These are phyloP conservation scores for Mycena vulgaris DNA, from an alignment of 768 basidiomycete genomes.

Conservation along the genomic window DNA sequence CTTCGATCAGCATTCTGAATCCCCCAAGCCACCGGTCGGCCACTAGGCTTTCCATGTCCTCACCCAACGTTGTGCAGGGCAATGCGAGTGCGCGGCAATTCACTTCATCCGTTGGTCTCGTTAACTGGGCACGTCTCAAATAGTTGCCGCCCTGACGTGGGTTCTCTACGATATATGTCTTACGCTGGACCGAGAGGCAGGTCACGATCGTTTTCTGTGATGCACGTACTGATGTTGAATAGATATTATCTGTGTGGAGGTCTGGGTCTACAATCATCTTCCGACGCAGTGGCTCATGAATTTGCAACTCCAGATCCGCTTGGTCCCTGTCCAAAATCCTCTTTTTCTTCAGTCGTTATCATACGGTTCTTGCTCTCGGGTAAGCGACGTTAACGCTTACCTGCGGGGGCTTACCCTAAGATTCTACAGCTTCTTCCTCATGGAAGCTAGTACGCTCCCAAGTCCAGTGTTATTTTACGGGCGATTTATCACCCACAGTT, in stretches of 20 bases:
- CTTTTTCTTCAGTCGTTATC: conserved; percentile 26
- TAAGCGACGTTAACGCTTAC: background rate
- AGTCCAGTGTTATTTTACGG: background rate
- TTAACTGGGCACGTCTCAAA: too few species aligned
- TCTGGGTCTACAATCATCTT: background rate
- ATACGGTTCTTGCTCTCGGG: conserved; percentile 19
- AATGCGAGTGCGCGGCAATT: background rate
- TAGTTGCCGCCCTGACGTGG: conserved; percentile 25
- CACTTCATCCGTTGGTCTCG: background rate
- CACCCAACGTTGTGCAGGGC: background rate
- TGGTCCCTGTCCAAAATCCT: conserved; percentile 23
- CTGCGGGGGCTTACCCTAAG: background rate
- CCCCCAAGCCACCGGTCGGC: background rate
- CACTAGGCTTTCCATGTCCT: background rate
- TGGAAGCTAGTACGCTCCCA: conserved; percentile 18
- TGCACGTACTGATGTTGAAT: background rate
- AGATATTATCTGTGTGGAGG: conserved; percentile 27
- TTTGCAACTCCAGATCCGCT: background rate
- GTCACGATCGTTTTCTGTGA: background rate
- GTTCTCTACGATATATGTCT: conserved; percentile 23
- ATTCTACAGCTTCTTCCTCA: conserved; percentile 17
- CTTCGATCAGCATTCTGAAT: background rate
- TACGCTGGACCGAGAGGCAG: conserved; percentile 20
- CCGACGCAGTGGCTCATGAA: background rate
- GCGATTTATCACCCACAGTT: background rate